A percentile compares a stretch with the other conserved stretches of the same genome.
These are phyloP conservation scores for Aureobasidium melanogenum DNA, from an alignment of 2,329 filamentous ascomycete species.

Conservation along the genomic window DNA sequence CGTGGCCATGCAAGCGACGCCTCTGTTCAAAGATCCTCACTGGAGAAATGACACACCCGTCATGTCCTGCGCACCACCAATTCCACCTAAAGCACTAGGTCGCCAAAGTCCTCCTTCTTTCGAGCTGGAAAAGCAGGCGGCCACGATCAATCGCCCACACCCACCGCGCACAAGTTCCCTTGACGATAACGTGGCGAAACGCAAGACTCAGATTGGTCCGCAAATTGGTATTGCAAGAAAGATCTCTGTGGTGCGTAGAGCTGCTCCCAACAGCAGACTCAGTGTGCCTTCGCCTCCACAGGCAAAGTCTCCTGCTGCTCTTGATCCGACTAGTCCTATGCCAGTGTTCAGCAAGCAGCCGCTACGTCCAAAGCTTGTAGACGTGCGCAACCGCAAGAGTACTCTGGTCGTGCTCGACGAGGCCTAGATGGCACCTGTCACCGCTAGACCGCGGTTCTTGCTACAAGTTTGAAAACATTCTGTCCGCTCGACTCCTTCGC, in stretches of 20 bases:
- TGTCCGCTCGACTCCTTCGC: background rate
- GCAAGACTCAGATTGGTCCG: background rate
- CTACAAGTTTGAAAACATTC: background rate
- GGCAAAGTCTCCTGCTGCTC: background rate
- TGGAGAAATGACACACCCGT: background rate
- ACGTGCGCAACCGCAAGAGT: constrained; percentile 25
- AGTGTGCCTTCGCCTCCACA: background rate
- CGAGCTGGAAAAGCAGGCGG: background rate
- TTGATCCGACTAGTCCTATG: background rate
- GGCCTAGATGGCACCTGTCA: constrained; percentile 4
- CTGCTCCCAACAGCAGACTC: background rate
- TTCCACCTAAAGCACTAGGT: constrained; percentile 7
- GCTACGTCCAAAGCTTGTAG: constrained; percentile 23
- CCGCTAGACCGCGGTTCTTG: background rate
- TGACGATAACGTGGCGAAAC: background rate
- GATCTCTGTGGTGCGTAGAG: constrained; percentile 18
- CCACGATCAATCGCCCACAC: background rate
- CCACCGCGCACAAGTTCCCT: constrained; percentile 8
- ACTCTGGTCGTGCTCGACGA: constrained; percentile 22
- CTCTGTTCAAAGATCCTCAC: background rate
- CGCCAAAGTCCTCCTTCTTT: background rate
- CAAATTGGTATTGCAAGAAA: constrained; percentile 23
- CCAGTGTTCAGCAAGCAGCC: constrained; percentile 21
- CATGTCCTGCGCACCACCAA: background rate
- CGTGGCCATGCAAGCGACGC: background rate